Base-by-base conservation (phyloP, 805 yeast species). In the Ogataea zsoltii region DNA sequence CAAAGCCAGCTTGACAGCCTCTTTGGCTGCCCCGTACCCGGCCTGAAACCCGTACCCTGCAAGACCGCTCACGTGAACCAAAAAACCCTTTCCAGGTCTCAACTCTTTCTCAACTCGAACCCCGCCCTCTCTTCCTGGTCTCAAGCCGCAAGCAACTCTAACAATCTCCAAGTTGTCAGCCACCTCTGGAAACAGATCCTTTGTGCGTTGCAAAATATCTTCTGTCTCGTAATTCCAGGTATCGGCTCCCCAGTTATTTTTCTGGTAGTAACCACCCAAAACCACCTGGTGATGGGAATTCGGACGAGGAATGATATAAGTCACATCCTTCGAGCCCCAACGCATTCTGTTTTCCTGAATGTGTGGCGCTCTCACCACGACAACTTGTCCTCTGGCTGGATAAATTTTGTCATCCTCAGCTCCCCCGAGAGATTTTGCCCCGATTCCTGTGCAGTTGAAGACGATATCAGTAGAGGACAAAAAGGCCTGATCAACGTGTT, bases 311-410 rank as follows among this genome's bases (percentile, higher is more conserved):
- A 86, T 86, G 41, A 82, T 72, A 54, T 86, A 86, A 0, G 89
- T 83, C 3, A 86, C 80, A 47, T 68, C 71, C 39, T 74, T 77
- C 3, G 61, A 65, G n/a, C 85, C 84, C 86, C 86, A 82, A 42
- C 79, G 66, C 71, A 79, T 58, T 49, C 64, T 66, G 60, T 84
- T 85, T 54, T 79, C 80, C 28, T 67, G 68, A 48, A 85, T 70
- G 54, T 83, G 85, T 2, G 90, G 89, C 0, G 89, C 88, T 49
- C 72, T 75, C 17, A 86, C 72, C 9, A 85, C 82, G 15, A 85
- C 83, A 19, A 86, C 89, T 58, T 87, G 95, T 4, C 96, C 96
- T 47, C 96, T 70, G 0, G 87, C 79, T 7, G 96, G 92, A 53
- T 81, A 84, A 15, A 83, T 76, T 1, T 68, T 65, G 7, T 67